phyloP scores from a whole-genome alignment of 2,329 filamentous ascomycete species.

The Fusarium pseudonygamai region DNA sequence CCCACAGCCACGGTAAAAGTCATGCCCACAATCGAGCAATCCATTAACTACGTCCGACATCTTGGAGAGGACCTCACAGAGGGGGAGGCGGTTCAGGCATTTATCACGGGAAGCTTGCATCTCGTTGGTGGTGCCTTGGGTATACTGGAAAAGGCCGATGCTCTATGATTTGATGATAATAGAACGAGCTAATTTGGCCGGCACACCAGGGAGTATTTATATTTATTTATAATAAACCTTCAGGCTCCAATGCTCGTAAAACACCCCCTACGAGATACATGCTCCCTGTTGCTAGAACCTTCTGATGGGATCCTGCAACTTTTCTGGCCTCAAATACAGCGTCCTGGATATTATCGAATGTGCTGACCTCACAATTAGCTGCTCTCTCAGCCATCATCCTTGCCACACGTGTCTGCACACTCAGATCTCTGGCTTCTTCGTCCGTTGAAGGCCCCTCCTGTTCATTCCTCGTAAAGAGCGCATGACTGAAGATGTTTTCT shows the following conservation, averaged over 20 bases:
- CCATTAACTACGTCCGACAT: slow-evolving; percentile 58
- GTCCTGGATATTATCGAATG: slow-evolving; percentile 76
- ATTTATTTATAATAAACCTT: slow-evolving; percentile 50
- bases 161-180: slow-evolving; percentile 44
- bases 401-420: slow-evolving; percentile 75
- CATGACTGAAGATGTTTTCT: slow-evolving; percentile 69
- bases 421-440: slow-evolving; percentile 56
- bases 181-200: neutral
- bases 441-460: slow-evolving; percentile 25
- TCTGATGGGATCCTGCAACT: slow-evolving; percentile 55
- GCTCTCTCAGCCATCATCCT: slow-evolving; percentile 67
- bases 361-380: slow-evolving; percentile 54
- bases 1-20: slow-evolving; percentile 57
- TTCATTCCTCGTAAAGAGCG: slow-evolving; percentile 83
- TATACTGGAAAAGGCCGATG: slow-evolving; percentile 59
- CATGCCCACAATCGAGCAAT: slow-evolving; percentile 64
- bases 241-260: slow-evolving; percentile 73
- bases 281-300: slow-evolving; percentile 82
- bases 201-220: slow-evolving; percentile 35
- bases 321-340: slow-evolving; percentile 68
- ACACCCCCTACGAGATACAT: slow-evolving; percentile 85
- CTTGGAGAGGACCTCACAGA: slow-evolving; percentile 46
- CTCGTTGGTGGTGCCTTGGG: slow-evolving; percentile 66
- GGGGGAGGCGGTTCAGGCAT: slow-evolving; percentile 54
- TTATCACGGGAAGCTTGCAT: slow-evolving; percentile 72